phyloP scores from a whole-genome alignment of 2,329 filamentous ascomycete genomes.

The Phialophora macrospora region DNA sequence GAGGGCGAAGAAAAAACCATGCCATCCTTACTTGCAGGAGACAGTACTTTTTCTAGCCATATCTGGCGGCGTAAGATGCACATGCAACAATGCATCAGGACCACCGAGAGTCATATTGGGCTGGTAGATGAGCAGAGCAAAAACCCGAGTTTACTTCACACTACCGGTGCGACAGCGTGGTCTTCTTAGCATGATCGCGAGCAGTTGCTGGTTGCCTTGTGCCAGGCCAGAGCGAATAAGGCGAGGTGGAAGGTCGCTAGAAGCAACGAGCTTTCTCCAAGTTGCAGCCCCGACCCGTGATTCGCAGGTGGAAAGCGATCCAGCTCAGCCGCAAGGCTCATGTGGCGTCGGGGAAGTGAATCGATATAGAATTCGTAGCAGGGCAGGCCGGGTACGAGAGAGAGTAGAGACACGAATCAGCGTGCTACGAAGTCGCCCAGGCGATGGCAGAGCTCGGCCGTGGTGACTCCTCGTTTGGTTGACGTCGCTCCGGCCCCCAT shows the following conservation, averaged over 20 bases:
- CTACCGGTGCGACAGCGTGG: not conserved
- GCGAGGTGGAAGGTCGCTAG: constrained; percentile 8
- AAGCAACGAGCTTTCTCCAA: constrained; percentile 1
- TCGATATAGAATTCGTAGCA: not conserved
- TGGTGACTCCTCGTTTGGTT: not conserved
- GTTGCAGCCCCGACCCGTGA: not conserved
- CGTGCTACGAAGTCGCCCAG: not conserved
- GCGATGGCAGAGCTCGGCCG: not conserved
- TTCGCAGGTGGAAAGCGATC: constrained; percentile 9
- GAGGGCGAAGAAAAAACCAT: not conserved
- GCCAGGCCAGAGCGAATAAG: constrained; percentile 18
- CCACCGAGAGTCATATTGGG: not conserved
- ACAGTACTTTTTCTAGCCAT: constrained; percentile 14
- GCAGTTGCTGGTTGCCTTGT: constrained; percentile 21
- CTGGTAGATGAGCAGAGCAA: not conserved
- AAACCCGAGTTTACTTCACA: not conserved
- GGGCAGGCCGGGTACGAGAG: not conserved
- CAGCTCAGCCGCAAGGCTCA: constrained; percentile 11
- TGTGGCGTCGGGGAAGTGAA: not conserved
- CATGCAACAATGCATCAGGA: constrained; percentile 4
- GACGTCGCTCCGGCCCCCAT: constrained; percentile 15
- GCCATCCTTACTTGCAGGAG: constrained; percentile 6
- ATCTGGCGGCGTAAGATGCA: constrained; percentile 1
- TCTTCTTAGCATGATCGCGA: constrained; percentile 1
- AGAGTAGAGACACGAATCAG: not conserved